These are phyloP conservation scores for Annulohypoxylon moriforme DNA, from an alignment of 495 filamentous ascomycete species.

Conservation along the genomic window DNA sequence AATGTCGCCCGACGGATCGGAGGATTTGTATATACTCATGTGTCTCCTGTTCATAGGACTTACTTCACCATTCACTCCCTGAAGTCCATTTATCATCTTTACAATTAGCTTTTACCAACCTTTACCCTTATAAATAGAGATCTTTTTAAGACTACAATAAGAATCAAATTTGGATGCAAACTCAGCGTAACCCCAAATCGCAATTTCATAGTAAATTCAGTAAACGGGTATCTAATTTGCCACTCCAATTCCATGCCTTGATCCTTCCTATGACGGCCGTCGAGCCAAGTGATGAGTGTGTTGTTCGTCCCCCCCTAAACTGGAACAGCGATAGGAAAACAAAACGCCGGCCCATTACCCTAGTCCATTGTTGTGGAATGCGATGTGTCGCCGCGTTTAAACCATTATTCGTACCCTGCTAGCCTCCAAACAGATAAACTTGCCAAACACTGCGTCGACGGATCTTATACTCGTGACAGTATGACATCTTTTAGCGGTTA, in stretches of 20 bases:
- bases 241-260: conserved; percentile 26
- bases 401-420: conserved; percentile 30
- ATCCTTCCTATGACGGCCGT: background rate
- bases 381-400: conserved; percentile 21
- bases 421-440: conserved; percentile 6
- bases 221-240: conserved; percentile 46
- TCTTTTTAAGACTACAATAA: background rate
- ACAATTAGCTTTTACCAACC: background rate
- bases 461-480: background rate
- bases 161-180: background rate
- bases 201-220: conserved; percentile 38
- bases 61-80: background rate
- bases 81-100: background rate
- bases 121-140: background rate
- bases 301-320: background rate
- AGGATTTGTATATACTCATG: background rate
- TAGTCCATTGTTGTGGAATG: background rate
- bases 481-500: background rate
- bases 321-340: background rate
- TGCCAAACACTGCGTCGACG: background rate
- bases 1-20: background rate
- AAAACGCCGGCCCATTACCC: background rate
- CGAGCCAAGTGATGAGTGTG: background rate
- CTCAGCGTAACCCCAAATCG: background rate
- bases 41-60: background rate